Base-by-base conservation (phyloP, 2,329 filamentous ascomycete genomes). In the Fusarium heterosporum region DNA sequence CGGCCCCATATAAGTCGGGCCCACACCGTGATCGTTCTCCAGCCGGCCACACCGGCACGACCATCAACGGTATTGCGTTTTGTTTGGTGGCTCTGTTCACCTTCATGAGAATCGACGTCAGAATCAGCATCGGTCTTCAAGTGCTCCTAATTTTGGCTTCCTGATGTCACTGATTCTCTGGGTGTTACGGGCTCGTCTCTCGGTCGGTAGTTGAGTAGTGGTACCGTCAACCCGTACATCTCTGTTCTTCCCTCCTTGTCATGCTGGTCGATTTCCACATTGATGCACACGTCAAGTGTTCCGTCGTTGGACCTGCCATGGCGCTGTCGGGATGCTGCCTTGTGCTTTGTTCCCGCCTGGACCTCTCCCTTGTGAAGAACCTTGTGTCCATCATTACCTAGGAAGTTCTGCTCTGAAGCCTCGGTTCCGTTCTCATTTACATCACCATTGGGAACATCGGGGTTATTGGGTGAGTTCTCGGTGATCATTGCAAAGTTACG, bases 401-500 rank as follows among this genome's bases (percentile, higher is more conserved):
- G 39, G 55, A 81, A 81, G 3, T 74, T 73, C 17, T 61, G 66
- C 19, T 65, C 48, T 17, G 66, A 56, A 8, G 46, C 60, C 25
- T 69, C 67, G 7, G 53, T 54, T 34, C 71, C 70, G n/a, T 41
- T 59, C 25, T 59, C 61, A 7, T 36, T 42, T 25, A 74, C 54
- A 19, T 72, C 65, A 68, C 69, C 72, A 30, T 75, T 75, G 14
- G 60, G 38, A 8, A 38, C 73, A 45, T 40, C 72, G 3, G 48
- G 41, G 55, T 83, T 84, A 72, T 83, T 82, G 45, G 86, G 92
- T n/a, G 89, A 88, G 78, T 97, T 97, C 77, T 97, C 92, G 17
- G 92, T 91, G 61, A 99, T 89, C 40, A 92, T 90, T 73, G 95
- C 95, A 85, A 93, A 99, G 77, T 99, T 99, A 25, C 96, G 89